These are phyloP conservation scores for Osmanthus fragrans DNA, from an alignment of 257 asterid species.

Conservation along the genomic window DNA sequence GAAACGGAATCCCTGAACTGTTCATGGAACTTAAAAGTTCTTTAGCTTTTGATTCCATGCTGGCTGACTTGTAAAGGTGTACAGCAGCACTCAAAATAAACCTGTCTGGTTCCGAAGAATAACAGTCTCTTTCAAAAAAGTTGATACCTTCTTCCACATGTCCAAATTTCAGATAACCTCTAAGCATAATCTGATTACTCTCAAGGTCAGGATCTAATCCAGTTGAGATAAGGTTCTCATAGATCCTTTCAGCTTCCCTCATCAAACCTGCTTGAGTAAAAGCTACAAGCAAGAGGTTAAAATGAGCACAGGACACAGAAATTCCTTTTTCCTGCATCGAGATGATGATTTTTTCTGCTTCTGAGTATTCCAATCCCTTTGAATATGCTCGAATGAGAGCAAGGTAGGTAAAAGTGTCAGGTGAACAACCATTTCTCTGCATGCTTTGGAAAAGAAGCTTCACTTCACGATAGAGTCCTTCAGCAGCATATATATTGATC, in stretches of 20 bases:
- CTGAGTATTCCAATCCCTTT: conserved; percentile 34
- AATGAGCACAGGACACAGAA: conserved; percentile 62
- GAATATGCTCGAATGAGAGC: conserved; percentile 67
- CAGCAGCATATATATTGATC: conserved; percentile 59
- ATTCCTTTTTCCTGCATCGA: conserved; percentile 71
- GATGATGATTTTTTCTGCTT: conserved; percentile 59
- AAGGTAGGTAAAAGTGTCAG: conserved; percentile 66
- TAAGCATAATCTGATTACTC: conserved; percentile 57
- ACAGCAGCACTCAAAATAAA: conserved; percentile 72
- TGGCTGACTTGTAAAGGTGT: conserved; percentile 60
- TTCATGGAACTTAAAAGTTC: conserved; percentile 48
- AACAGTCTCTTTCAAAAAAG: conserved; percentile 62
- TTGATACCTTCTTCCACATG: conserved; percentile 59
- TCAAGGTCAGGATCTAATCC: conserved; percentile 55
- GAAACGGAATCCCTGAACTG: conserved; percentile 41
- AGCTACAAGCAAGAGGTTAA: conserved; percentile 52
- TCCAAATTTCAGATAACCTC: conserved; percentile 72
- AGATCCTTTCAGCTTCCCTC: conserved; percentile 62
- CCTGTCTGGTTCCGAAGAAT: conserved; percentile 47
- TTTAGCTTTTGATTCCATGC: conserved; percentile 44
- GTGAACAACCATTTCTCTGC: conserved; percentile 48
- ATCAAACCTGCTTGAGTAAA: conserved; percentile 53
- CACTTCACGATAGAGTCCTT: conserved; percentile 63
- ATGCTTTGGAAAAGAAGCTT: conserved; percentile 55
- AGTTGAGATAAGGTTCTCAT: conserved; percentile 33